Evolutionary conservation across 768 basidiomycete genomes (phyloP).

Genomic region (Lactarius akahatsu): DNA sequence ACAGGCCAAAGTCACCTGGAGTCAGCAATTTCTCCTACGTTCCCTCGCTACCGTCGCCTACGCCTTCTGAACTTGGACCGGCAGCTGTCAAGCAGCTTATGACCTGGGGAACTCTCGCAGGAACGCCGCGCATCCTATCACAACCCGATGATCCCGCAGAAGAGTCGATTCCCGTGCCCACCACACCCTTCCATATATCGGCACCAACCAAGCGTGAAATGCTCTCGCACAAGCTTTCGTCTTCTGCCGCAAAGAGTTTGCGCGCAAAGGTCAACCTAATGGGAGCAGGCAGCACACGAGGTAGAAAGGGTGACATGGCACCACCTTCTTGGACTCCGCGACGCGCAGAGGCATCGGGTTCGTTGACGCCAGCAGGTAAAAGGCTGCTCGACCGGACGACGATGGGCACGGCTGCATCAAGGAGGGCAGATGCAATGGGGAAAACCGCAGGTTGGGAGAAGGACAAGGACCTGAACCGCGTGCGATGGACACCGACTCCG

Average conservation of each 20-base stretch:
- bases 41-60: conserved; percentile 83
- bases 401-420: conserved; percentile 57
- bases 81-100: conserved; percentile 87
- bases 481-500: conserved; percentile 82
- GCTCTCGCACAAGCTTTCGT: conserved; percentile 79
- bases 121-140: conserved; percentile 86
- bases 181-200: conserved; percentile 75
- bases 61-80: conserved; percentile 77
- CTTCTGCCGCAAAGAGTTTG: conserved; percentile 76
- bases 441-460: conserved; percentile 59
- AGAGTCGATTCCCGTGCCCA: conserved; percentile 40
- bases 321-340: conserved; percentile 81
- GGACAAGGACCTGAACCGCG: conserved; percentile 61
- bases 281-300: conserved; percentile 40
- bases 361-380: conserved; percentile 83
- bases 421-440: conserved; percentile 69
- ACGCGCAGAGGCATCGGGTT: conserved; percentile 67
- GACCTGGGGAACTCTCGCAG: conserved; percentile 94
- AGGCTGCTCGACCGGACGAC: conserved; percentile 72
- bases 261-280: conserved; percentile 71
- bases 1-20: conserved; percentile 59
- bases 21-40: conserved; percentile 70
- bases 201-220: conserved; percentile 77
- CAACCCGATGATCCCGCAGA: conserved; percentile 55
- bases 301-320: conserved; percentile 62